Percentiles rank a stretch among this genome's conserved stretches.
Evolutionary conservation across 805 yeast species (phyloP).

Genomic region (Kodamaea sagamina): DNA sequence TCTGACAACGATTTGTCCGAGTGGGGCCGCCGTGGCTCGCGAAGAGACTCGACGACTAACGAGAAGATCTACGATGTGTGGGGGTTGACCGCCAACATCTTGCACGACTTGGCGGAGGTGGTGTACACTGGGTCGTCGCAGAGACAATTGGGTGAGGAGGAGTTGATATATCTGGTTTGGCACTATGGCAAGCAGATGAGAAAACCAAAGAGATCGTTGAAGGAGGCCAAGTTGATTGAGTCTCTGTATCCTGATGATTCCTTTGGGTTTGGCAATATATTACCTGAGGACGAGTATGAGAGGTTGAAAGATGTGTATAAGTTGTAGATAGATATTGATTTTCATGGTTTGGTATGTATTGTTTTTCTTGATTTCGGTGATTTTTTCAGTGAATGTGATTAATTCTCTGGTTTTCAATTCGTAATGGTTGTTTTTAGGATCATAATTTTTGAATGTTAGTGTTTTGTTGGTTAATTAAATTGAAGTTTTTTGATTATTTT

Average conservation of each 20-base stretch:
- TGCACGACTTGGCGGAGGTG: conserved; percentile 68
- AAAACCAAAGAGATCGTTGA: conserved; percentile 46
- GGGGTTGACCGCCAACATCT: conserved; percentile 80
- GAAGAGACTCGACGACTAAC: conserved; percentile 40
- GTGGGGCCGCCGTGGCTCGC: conserved; percentile 45
- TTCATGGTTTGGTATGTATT: too few relatives aligned
- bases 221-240: conserved; percentile 55
- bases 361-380: too few relatives aligned
- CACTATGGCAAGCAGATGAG: conserved; percentile 57
- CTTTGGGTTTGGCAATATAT: conserved; percentile 45
- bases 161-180: conserved; percentile 57
- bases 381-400: too few relatives aligned
- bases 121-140: conserved; percentile 32
- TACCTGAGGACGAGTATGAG: conserved; percentile 46
- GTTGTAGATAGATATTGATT: conserved; percentile 2
- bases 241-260: conserved; percentile 25
- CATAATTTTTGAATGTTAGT: too few relatives aligned
- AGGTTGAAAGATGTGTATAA: conserved; percentile 46
- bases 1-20: conserved; percentile 35
- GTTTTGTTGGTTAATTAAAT: too few relatives aligned
- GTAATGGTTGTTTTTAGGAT: too few relatives aligned
- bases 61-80: conserved; percentile 66
- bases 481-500: too few relatives aligned
- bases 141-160: conserved; percentile 60
- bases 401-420: too few relatives aligned